Base-by-base conservation (phyloP, 768 basidiomycete genomes). In the Suillus weaverae region DNA sequence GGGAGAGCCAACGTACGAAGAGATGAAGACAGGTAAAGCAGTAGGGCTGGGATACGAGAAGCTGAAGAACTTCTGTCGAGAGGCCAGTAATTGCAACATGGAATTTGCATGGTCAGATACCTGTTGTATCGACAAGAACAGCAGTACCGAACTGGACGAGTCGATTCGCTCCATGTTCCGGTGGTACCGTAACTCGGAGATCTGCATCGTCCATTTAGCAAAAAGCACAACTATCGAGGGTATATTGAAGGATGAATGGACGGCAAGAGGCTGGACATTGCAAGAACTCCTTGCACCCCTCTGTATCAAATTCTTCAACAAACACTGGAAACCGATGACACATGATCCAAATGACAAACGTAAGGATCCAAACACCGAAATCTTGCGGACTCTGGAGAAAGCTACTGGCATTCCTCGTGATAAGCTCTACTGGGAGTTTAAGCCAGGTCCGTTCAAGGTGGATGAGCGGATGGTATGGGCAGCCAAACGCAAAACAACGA, bases 401-500 rank as follows among this genome's bases (percentile, higher is more conserved):
- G 53, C 53, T 20, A 54, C 53, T 33, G 32, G 32, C 5, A 33
- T 53, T 20, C 51, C 51, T 33, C 51, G 4, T 33, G 1, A 6
- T 20, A 20, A 53, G 32, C 33, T 53, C 18, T 13, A 54, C 20
- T 54, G 53, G 32, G 18, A 54, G 20, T 54, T 54, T 11, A n/a
- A 11, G n/a, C 53, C 53, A 33, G 20, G 32, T n/a, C 53, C 53
- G 20, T 3, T 11, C 53, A 54, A 54, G 32, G 53, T 54, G 53
- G 53, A 54, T 54, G 53, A 60, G 39, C 44, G 61, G 30, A 63
- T 70, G 50, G 41, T 16, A 4, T 69, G 70, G 70, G 70, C 68
- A 36, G 63, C 70, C 10, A 61, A 50, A 26, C 53, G 70, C 46
- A 67, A 46, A 22, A 70, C 70, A 41, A 67, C 64, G 32, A 50